A percentile compares a stretch with the other conserved stretches of the same genome.
These are phyloP conservation scores for Auriscalpium orientale DNA, from an alignment of 768 basidiomycete species.

Conservation along the genomic window DNA sequence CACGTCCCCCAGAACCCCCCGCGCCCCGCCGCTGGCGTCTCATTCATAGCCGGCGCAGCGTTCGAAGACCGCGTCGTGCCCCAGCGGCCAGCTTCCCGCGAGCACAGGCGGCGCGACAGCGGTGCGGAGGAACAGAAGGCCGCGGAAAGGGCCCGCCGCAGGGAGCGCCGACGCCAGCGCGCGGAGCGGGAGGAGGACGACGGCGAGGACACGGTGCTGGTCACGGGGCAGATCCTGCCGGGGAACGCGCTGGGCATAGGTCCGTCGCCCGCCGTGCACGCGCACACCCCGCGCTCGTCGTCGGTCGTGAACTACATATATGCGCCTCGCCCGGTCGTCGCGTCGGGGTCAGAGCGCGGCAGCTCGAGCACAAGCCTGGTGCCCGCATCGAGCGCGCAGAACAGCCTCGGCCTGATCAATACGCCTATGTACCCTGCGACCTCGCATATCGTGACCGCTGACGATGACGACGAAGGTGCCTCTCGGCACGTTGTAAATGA, in stretches of 20 bases:
- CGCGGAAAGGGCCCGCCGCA: not conserved
- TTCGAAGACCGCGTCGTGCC: slow-evolving; percentile 10
- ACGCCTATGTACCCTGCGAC: not conserved
- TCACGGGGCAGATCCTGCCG: not conserved
- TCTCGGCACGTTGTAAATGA: not conserved
- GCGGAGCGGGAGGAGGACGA: not conserved
- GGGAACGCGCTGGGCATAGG: not conserved
- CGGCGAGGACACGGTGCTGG: not conserved
- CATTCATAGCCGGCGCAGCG: slow-evolving; percentile 7
- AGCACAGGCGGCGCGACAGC: not conserved
- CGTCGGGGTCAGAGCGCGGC: slow-evolving; percentile 5
- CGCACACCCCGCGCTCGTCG: not conserved
- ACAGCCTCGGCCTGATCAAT: slow-evolving; percentile 10
- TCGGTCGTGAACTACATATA: not conserved
- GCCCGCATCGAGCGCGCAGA: not conserved
- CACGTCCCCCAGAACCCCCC: no score
- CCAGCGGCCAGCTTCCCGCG: not conserved
- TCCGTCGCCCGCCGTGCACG: not conserved
- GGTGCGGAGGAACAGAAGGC: not conserved
- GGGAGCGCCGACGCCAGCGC: not conserved
- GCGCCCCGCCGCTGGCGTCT: not conserved
- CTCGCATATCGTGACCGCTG: no score
- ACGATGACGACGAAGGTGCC: no score
- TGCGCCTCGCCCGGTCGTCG: slow-evolving; percentile 1
- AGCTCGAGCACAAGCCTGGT: not conserved